Conservation (phyloP, 495 filamentous ascomycete species). For the Zalerion maritima region DNA sequence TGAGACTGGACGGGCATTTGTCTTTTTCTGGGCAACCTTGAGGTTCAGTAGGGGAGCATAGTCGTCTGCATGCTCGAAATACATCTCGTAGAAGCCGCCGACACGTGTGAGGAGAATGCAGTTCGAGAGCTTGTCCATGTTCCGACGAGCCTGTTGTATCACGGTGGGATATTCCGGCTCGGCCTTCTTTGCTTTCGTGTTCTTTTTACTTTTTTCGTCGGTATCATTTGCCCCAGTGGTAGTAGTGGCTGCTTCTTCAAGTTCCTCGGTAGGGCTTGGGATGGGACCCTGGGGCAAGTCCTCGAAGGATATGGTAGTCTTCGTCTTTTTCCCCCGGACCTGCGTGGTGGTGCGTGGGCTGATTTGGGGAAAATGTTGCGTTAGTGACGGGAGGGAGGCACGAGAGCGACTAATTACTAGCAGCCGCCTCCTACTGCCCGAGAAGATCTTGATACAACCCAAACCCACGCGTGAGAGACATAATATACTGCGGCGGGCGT, state of each 20-base stretch:
- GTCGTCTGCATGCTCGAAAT: slow-evolving; percentile 86
- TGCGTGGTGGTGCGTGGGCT: neutral
- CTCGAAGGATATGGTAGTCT: slow-evolving; percentile 40
- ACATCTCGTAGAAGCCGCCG: slow-evolving; percentile 92
- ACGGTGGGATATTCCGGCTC: slow-evolving; percentile 67
- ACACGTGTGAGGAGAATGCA: slow-evolving; percentile 84
- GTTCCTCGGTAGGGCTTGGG: slow-evolving; percentile 5
- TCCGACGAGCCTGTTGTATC: slow-evolving; percentile 73
- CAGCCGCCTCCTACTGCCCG: too few species aligned
- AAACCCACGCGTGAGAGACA: too few species aligned
- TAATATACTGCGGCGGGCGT: too few species aligned
- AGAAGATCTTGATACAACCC: too few species aligned
- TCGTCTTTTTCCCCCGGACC: slow-evolving; percentile 24
- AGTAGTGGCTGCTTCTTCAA: too few species aligned
- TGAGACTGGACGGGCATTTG: slow-evolving; percentile 54
- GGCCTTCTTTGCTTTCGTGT: slow-evolving; percentile 25
- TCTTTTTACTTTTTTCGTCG: slow-evolving; percentile 15
- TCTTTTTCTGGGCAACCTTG: slow-evolving; percentile 73
- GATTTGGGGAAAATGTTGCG: too few species aligned
- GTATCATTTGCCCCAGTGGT: too few species aligned
- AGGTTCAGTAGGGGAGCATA: slow-evolving; percentile 73
- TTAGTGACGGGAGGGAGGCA: too few species aligned
- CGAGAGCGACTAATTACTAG: too few species aligned
- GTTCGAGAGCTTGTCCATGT: slow-evolving; percentile 80
- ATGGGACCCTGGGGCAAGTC: slow-evolving; percentile 52